Conservation (phyloP, 1,139 yeast genomes). For the Candida albicans region DNA sequence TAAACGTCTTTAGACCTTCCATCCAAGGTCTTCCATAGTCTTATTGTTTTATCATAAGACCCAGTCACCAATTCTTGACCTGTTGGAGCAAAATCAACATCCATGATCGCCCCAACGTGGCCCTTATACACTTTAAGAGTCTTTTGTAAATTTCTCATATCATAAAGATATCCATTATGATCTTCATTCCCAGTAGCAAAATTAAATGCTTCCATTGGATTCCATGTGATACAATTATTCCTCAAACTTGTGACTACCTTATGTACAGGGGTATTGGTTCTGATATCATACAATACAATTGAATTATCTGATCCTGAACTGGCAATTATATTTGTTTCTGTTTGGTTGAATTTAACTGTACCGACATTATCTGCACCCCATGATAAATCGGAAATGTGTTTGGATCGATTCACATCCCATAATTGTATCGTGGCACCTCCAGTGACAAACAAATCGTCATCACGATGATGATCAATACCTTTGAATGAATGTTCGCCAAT, state of each 20-base stretch:
- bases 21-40: conserved; percentile 71
- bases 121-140: conserved; percentile 87
- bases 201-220: conserved; percentile 95
- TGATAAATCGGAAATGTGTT: conserved; percentile 72
- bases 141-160: conserved; percentile 85
- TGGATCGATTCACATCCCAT: conserved; percentile 84
- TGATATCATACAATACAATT: conserved; percentile 82
- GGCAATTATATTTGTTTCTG: conserved; percentile 87
- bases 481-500: conserved; percentile 83
- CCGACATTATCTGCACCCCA: conserved; percentile 97
- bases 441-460: conserved; percentile 76
- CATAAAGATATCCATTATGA: conserved; percentile 92
- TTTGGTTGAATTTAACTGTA: conserved; percentile 81
- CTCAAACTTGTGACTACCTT: conserved; percentile 81
- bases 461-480: conserved; percentile 82
- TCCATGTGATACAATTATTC: conserved; percentile 89
- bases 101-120: conserved; percentile 95
- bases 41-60: conserved; percentile 88
- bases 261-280: conserved; percentile 93
- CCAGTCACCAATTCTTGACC: conserved; percentile 97
- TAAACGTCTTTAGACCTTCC: conserved; percentile 95
- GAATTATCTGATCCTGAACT: conserved; percentile 93
- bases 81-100: conserved; percentile 92
- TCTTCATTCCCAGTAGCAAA: conserved; percentile 94
- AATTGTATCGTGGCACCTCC: conserved; percentile 88